Evolutionary conservation across 1,284 basidiomycete genomes (phyloP).

Genomic region (Naganishia sp.): DNA sequence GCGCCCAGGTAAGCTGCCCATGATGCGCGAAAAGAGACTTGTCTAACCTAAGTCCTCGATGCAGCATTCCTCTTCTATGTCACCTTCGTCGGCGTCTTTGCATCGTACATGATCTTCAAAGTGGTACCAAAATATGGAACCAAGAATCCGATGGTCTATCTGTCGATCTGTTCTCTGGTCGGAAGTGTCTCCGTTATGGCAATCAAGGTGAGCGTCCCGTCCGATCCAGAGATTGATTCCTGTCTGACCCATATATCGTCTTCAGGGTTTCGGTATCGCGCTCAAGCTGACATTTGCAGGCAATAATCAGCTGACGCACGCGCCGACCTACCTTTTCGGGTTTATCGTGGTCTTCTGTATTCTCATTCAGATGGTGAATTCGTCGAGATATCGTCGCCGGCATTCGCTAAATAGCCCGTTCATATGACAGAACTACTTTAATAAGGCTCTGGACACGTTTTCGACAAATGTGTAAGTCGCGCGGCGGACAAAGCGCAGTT

Average conservation of each 20-base stretch:
- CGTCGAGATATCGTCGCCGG: no score
- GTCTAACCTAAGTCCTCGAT: no score
- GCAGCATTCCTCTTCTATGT: conserved; percentile 87
- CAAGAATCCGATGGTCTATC: conserved; percentile 84
- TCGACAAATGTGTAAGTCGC: conserved; percentile 89
- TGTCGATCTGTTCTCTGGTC: conserved; percentile 84
- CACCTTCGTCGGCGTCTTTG: conserved; percentile 77
- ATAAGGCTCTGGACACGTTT: conserved; percentile 96
- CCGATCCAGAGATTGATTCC: neutral
- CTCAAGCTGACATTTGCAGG: conserved; percentile 92
- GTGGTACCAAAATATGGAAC: conserved; percentile 87
- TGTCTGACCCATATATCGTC: neutral
- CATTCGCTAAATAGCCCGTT: no score
- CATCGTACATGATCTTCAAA: conserved; percentile 81
- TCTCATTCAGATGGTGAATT: conserved; percentile 75
- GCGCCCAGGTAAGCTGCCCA: conserved; percentile 69
- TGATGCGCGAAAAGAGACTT: no score
- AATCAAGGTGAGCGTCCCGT: conserved; percentile 61
- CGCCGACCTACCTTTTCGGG: conserved; percentile 92
- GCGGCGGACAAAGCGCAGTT: neutral
- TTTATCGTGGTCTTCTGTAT: conserved; percentile 84
- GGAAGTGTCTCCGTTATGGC: conserved; percentile 90
- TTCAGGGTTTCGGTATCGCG: conserved; percentile 83
- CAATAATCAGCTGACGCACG: conserved; percentile 93
- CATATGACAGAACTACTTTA: conserved; percentile 78